Conservation (phyloP, 78 protist genomes). For the Anaeramoeba flamelloides region DNA sequence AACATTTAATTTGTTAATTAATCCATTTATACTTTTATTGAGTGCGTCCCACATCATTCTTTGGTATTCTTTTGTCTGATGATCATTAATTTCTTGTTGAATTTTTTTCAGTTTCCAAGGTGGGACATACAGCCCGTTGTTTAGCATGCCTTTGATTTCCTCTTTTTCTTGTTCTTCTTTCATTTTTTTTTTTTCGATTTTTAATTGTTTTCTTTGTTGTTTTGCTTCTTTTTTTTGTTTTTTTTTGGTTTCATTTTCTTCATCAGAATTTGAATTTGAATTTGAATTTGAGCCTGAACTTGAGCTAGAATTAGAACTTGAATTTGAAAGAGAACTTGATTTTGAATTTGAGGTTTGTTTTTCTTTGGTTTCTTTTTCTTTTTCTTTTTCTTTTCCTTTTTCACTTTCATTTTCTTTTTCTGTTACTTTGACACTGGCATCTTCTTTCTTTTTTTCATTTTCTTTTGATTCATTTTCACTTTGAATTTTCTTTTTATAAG, state of each 20-base stretch:
- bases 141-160: neutral
- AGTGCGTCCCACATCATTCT: conserved; percentile 84
- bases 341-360: neutral
- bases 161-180: neutral
- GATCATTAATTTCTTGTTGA: conserved; percentile 5
- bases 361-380: neutral
- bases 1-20: conserved; percentile 72
- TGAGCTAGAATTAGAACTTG: neutral
- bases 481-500: too few relatives aligned
- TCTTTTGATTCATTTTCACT: too few relatives aligned
- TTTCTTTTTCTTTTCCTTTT: too few relatives aligned
- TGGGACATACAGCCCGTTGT: conserved; percentile 10
- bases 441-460: too few relatives aligned
- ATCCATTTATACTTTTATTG: conserved; percentile 75
- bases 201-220: too few relatives aligned
- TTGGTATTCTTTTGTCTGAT: conserved; percentile 49
- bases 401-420: too few relatives aligned
- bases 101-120: conserved; percentile 12
- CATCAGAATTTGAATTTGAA: neutral
- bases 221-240: too few relatives aligned
- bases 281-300: neutral
- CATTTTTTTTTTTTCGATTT: neutral
- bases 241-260: too few relatives aligned
- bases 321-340: neutral
- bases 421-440: too few relatives aligned